Evolutionary conservation across 129 eudicot species (phyloP).

Genomic region (Deinandra increscens): DNA sequence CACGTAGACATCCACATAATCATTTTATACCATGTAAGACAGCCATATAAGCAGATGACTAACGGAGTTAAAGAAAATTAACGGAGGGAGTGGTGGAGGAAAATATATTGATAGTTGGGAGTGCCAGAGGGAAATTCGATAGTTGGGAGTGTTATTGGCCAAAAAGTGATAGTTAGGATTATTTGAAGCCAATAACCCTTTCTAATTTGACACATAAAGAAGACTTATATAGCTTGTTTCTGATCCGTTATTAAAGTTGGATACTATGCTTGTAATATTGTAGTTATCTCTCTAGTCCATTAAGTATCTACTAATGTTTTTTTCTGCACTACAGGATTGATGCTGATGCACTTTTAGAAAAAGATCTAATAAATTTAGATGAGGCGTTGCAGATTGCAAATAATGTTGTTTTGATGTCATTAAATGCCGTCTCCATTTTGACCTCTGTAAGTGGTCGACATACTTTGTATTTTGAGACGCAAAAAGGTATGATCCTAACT

Average conservation of each 20-base stretch:
- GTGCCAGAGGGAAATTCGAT: too few species aligned
- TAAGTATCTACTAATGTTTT: slow-evolving; percentile 1
- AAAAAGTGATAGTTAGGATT: too few species aligned
- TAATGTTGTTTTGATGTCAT: slow-evolving; percentile 74
- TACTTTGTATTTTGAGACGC: background rate
- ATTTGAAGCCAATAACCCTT: too few species aligned
- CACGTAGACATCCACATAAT: too few species aligned
- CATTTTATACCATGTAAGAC: too few species aligned
- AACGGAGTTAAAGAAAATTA: too few species aligned
- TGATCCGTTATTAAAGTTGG: background rate
- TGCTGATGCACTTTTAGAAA: slow-evolving; percentile 69
- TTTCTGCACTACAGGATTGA: slow-evolving; percentile 59
- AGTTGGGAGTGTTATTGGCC: too few species aligned
- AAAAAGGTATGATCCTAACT: slow-evolving; percentile 45
- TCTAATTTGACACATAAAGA: background rate
- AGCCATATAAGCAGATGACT: too few species aligned
- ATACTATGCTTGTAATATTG: slow-evolving; percentile 8
- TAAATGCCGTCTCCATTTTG: slow-evolving; percentile 67
- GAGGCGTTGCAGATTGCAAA: slow-evolving; percentile 80
- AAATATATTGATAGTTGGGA: too few species aligned
- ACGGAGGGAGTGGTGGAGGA: too few species aligned
- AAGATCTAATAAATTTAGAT: slow-evolving; percentile 78
- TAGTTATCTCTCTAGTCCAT: background rate
- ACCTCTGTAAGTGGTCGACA: slow-evolving; percentile 57
- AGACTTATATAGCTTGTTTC: background rate